Base-by-base conservation (phyloP, 1,139 yeast genomes). In the Debaryomyces nepalensis region DNA sequence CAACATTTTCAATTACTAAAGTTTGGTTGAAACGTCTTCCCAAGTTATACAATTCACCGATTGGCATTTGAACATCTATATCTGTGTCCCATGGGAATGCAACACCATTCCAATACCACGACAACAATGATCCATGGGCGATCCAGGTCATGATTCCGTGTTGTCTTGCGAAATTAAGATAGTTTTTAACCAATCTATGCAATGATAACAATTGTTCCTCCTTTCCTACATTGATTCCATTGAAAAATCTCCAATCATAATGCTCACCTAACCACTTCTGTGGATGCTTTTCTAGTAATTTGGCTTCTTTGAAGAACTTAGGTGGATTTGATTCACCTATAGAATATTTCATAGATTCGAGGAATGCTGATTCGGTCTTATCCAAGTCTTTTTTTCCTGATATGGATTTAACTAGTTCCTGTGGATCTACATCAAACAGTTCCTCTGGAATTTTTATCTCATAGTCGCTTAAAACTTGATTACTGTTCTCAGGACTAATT, bases 231-330 rank as follows among this genome's bases (percentile, higher is more conserved):
- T 58, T 57, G 22, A 66, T 40, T 29, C 86, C 85, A 50, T 75
- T 52, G 52, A 68, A 70, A 43, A 70, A 71, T 34, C 75, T 52
- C 75, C 76, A 70, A 51, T 72, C 77, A 51, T 70, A 68, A 51
- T 72, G 77, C 34, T 66, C 73, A 1, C 82, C 82, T 34, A 58
- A 41, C 57, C 61, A 53, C 24, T 49, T 44, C 22, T 59, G 51
- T 12, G 42, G 45, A 36, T 52, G 45, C 32, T 47, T 46, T 14
- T 48, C 41, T 30, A 65, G 46, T 16, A 68, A 46, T 37, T 57
- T 59, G 3, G 69, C 64, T 45, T 70, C 75, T 14, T 46, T 41
- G 43, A 69, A 68, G 44, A 55, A 63, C 45, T 70, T 70, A 3
- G 63, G 63, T 26, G 74, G 65, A 43, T 50, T 57, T 8, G 42